Percentiles rank a stretch among this genome's conserved stretches.
phyloP scores from a whole-genome alignment of 305 asterid species.

The Fraxinus angustifolia region DNA sequence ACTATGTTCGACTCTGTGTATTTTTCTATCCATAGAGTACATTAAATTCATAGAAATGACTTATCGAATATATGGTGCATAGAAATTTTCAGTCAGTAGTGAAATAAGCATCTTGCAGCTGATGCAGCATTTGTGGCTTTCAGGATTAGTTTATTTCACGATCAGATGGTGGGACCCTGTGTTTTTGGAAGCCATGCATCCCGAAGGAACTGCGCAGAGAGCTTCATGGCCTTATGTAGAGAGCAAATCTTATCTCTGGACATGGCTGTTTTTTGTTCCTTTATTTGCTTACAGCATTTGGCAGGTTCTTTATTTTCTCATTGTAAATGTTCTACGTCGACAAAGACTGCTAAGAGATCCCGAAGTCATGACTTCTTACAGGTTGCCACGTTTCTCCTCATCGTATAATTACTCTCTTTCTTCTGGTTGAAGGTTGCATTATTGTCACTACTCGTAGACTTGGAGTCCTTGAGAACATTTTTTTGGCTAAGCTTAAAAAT shows the following conservation, averaged over 20 bases:
- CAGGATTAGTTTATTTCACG: slow-evolving; percentile 91
- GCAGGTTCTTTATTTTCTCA: slow-evolving; percentile 88
- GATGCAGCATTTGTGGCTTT: slow-evolving; percentile 16
- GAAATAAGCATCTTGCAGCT: not conserved
- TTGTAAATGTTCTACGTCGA: slow-evolving; percentile 85
- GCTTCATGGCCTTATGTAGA: slow-evolving; percentile 87
- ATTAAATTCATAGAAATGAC: not conserved
- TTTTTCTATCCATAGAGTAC: not conserved
- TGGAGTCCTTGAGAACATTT: not conserved
- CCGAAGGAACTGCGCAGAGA: slow-evolving; percentile 64
- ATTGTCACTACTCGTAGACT: not conserved
- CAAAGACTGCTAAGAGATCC: slow-evolving; percentile 83
- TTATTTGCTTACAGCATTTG: slow-evolving; percentile 70
- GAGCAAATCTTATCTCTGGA: slow-evolving; percentile 75
- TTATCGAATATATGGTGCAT: not conserved
- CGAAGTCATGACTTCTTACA: slow-evolving; percentile 97
- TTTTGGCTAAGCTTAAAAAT: not conserved
- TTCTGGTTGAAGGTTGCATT: not conserved
- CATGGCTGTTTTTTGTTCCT: slow-evolving; percentile 90
- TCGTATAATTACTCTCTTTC: not conserved
- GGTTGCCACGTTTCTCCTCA: slow-evolving; percentile 36
- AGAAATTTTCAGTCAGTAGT: not conserved
- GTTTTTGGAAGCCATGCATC: slow-evolving; percentile 82
- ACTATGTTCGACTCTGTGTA: not conserved
- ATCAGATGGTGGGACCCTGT: slow-evolving; percentile 96